Evolutionary conservation across 768 basidiomycete species (phyloP).

Genomic region (Hygrophorus pudorinus): DNA sequence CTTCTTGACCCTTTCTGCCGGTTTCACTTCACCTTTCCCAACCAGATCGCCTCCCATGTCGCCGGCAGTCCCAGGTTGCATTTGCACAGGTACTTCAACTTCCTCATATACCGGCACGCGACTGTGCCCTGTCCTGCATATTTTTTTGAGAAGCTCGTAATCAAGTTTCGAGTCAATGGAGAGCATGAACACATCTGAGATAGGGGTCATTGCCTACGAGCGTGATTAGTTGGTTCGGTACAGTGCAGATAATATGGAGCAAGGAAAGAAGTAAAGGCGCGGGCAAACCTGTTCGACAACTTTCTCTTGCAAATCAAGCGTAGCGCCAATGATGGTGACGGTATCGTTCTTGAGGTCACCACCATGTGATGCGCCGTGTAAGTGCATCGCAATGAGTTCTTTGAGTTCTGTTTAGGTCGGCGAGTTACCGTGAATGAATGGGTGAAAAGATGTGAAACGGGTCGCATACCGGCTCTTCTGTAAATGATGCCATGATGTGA

Average conservation of each 20-base stretch:
- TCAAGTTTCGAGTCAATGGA: constrained; percentile 78
- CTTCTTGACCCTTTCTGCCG: constrained; percentile 30
- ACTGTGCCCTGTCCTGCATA: constrained; percentile 73
- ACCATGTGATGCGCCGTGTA: constrained; percentile 57
- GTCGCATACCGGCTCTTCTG: constrained; percentile 47
- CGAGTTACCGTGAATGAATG: neutral
- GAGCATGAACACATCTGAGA: constrained; percentile 76
- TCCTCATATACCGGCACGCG: constrained; percentile 79
- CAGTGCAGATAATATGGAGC: neutral
- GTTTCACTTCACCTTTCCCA: neutral
- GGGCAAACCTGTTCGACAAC: constrained; percentile 58
- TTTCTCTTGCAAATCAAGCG: constrained; percentile 83
- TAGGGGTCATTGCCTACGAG: constrained; percentile 69
- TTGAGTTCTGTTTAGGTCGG: constrained; percentile 53
- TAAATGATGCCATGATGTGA: constrained; percentile 89
- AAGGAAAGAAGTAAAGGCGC: constrained; percentile 1
- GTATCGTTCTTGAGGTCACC: constrained; percentile 85
- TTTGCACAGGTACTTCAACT: constrained; percentile 43
- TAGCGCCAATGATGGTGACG: constrained; percentile 82
- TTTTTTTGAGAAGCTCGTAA: constrained; percentile 65
- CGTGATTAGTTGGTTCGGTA: neutral
- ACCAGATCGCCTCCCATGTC: neutral
- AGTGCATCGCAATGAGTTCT: constrained; percentile 86
- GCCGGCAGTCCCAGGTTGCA: neutral
- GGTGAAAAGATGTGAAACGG: neutral